Percentiles rank a stretch among this genome's conserved stretches.
phyloP scores from a whole-genome alignment of 495 filamentous ascomycete species.

The Neurospora sp. region DNA sequence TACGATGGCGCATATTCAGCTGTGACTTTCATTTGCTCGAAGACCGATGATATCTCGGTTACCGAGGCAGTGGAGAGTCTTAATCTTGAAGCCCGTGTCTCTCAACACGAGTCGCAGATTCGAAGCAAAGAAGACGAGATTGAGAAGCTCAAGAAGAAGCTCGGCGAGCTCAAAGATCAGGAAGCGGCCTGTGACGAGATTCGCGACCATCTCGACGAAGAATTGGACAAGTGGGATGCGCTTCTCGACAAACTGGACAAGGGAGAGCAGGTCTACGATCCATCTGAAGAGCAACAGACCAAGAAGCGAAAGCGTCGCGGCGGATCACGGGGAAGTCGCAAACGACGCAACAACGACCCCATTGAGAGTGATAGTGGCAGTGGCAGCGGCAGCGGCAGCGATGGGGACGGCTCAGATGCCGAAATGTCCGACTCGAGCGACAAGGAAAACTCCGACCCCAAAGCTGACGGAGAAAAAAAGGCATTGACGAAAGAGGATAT shows the following conservation, averaged over 20 bases:
- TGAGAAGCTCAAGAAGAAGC: slow-evolving; percentile 31
- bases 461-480: not conserved
- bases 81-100: slow-evolving; percentile 37
- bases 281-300: no score
- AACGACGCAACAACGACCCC: no score
- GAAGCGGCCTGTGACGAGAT: slow-evolving; percentile 7
- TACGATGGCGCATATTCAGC: slow-evolving; percentile 48
- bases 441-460: slow-evolving; percentile 14
- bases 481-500: slow-evolving; percentile 14
- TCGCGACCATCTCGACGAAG: no score
- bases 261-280: no score
- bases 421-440: no score
- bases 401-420: no score
- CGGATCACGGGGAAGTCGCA: no score
- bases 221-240: no score
- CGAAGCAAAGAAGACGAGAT: slow-evolving; percentile 3
- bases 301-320: no score
- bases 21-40: slow-evolving; percentile 58
- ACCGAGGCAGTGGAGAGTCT: slow-evolving; percentile 25
- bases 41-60: slow-evolving; percentile 54
- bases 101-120: slow-evolving; percentile 9
- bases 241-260: no score
- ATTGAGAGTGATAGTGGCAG: no score
- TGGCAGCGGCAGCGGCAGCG: no score
- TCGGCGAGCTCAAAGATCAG: slow-evolving; percentile 25